Evolutionary conservation across 768 basidiomycete genomes (phyloP), one percentile per base, ranked within the genome.

Genomic region (Infundibulicybe gibba): DNA sequence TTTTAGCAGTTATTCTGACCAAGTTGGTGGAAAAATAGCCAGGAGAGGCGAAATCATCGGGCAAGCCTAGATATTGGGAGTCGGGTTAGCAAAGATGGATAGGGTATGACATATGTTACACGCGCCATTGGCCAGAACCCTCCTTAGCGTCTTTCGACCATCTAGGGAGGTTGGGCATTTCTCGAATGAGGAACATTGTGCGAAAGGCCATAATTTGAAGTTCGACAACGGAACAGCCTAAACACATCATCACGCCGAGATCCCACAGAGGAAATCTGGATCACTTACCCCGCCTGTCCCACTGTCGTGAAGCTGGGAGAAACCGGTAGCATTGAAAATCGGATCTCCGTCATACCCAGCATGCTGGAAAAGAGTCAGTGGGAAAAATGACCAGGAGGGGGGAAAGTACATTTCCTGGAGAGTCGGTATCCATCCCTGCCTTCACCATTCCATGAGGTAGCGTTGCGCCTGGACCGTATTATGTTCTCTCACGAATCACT

Each of bases 361-460:
- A 50, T 75, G 74, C 74, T 25, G 40, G 20, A 20, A 38, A 16
- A 8, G 30, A 33, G 13, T 30, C 20, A 32, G 34, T 20, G 13
- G n/a, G 37, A 17, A 35, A n/a, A 17, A 37, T 14, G 21, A 11
- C 37, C 30, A n/a, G 44, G 15, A 35, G 17, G 20, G 37, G 21
- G 42, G 12, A 19, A 58, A 70, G 30, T 52, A 80, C 80, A 57
- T 80, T 80, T 55, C 73, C 77, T 2, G 80, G 78, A 11, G 80
- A 80, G 54, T 84, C 79, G 0, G 81, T 83, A 55, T 85, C 82
- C 74, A 83, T 76, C 6, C 82, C 83, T 2, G 67, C 74, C 64
- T 85, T 85, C 13, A 77, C 72, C 82, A 84, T 81, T n/a, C 83
- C 82, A 61, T 84, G 81, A 2, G 83, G 83, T 16, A 81, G 55